Conservation (phyloP, 192 early-diverging fungal species). For the Coemansia sp. region DNA sequence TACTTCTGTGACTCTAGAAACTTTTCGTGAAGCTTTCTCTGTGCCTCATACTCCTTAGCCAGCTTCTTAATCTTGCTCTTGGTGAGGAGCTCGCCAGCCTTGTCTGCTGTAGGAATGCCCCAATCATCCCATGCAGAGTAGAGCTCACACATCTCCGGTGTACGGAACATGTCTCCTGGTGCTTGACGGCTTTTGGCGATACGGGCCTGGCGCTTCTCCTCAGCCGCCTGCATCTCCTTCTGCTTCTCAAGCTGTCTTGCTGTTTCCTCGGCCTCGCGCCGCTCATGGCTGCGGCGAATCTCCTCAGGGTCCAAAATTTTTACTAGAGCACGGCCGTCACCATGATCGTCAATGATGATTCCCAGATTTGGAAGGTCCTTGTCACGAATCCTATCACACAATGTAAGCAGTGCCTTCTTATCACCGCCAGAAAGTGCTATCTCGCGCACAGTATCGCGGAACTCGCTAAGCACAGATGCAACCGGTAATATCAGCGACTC, state of each 20-base stretch:
- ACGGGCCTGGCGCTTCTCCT: conserved; percentile 64
- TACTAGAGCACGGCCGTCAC: conserved; percentile 88
- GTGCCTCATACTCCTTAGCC: conserved; percentile 79
- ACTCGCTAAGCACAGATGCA: conserved; percentile 73
- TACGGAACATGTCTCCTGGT: conserved; percentile 81
- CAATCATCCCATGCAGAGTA: conserved; percentile 79
- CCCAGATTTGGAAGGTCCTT: conserved; percentile 83
- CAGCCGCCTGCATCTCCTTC: conserved; percentile 58
- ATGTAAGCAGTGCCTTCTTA: conserved; percentile 63
- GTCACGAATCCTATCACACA: conserved; percentile 89
- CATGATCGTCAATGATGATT: conserved; percentile 90
- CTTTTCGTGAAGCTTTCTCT: conserved; percentile 87
- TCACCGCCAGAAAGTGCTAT: conserved; percentile 60
- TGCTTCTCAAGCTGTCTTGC: conserved; percentile 66
- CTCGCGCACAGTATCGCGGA: conserved; percentile 84
- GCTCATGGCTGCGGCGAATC: conserved; percentile 64
- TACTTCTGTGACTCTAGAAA: conserved; percentile 57
- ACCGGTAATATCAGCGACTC: conserved; percentile 79
- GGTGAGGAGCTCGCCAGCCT: conserved; percentile 76
- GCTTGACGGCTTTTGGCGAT: conserved; percentile 77
- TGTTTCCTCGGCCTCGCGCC: conserved; percentile 62
- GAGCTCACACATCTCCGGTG: conserved; percentile 55
- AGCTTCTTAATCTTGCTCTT: conserved; percentile 86
- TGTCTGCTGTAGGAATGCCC: conserved; percentile 85
- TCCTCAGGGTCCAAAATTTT: conserved; percentile 82